phyloP scores from a whole-genome alignment of 108 stramenopile genomes.

The Skeletonema potamos region DNA sequence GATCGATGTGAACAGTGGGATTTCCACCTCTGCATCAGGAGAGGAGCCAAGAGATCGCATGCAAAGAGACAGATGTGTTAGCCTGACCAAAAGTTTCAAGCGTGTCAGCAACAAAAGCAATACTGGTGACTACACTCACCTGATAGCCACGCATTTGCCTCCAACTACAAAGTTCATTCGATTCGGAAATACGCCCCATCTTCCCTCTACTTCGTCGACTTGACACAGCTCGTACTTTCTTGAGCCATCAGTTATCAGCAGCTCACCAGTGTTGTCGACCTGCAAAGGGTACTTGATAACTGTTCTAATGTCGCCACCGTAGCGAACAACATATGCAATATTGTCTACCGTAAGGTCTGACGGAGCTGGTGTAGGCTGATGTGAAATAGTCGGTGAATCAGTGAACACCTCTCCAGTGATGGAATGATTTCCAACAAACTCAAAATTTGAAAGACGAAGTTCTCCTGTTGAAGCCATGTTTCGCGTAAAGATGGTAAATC shows the following conservation, averaged over 20 bases:
- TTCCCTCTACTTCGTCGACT: constrained; percentile 37
- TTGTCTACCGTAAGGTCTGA: too few relatives aligned
- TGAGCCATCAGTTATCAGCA: constrained; percentile 26
- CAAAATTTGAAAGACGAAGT: constrained; percentile 20
- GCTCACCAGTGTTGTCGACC: constrained; percentile 19
- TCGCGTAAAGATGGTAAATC: constrained; percentile 14
- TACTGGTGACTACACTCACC: too few relatives aligned
- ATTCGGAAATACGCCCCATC: constrained; percentile 4
- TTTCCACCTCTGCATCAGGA: constrained; percentile 31
- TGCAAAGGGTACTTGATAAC: constrained; percentile 34
- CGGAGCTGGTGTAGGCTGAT: background rate
- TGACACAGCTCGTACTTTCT: constrained; percentile 26
- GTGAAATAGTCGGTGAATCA: constrained; percentile 13
- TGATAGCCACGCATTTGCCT: background rate
- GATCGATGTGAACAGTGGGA: constrained; percentile 44
- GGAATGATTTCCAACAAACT: background rate
- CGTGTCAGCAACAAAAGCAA: too few relatives aligned
- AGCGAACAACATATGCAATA: constrained; percentile 25
- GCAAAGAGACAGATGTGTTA: background rate
- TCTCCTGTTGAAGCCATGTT: constrained; percentile 10
- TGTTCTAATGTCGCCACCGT: constrained; percentile 32
- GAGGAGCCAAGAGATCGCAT: background rate
- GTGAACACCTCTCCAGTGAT: background rate
- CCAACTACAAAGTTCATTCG: background rate
- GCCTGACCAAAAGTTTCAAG: too few relatives aligned